Evolutionary conservation across 2,329 filamentous ascomycete species (phyloP), one percentile per base, ranked within the genome.

Genomic region (Exophiala viscosa): DNA sequence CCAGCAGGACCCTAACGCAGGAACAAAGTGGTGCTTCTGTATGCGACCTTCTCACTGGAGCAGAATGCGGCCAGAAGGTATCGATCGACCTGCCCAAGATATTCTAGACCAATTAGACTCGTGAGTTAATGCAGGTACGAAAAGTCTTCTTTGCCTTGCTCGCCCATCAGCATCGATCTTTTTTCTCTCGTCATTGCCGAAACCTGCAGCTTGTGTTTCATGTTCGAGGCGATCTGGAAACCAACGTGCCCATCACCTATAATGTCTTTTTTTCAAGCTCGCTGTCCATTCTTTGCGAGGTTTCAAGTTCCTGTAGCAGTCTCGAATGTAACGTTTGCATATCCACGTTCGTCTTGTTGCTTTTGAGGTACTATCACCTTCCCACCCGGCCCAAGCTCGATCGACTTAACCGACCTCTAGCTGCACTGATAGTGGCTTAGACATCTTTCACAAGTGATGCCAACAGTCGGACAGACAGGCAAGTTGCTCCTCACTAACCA

Each of bases 201-300:
- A 13, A 49, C 15, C 47, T 61, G 59, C 59, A 61, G 42, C 50
- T 58, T 48, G 52, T 51, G 59, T 61, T 61, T 61, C 59, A 61
- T 50, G 48, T 54, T 56, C 52, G 56, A 59, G 56, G 56, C 56
- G 50, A 56, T 52, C 11, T 48, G 56, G 56, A 44, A 46, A 44
- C 42, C 47, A 50, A 54, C 55, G 56, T 55, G 56, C 46, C 45
- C 36, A 53, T 58, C 52, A 59, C 52, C 15, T 9, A 32, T 41
- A 18, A 41, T 34, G 9, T 36, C 48, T 31, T 32, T 13, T 31
- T 13, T 17, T 35, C 15, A 33, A 23, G 40, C 28, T 40, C 33
- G 18, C 33, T 31, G 13, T 48, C 41, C 40, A 11, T 28, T 42
- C 23, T 42, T 23, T 23, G 38, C 38, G 20, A n/a, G 40, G 9